Evolutionary conservation across 1,139 yeast species (phyloP), one percentile per base, ranked within the genome.

Genomic region (Suhomyces yuchorum): DNA sequence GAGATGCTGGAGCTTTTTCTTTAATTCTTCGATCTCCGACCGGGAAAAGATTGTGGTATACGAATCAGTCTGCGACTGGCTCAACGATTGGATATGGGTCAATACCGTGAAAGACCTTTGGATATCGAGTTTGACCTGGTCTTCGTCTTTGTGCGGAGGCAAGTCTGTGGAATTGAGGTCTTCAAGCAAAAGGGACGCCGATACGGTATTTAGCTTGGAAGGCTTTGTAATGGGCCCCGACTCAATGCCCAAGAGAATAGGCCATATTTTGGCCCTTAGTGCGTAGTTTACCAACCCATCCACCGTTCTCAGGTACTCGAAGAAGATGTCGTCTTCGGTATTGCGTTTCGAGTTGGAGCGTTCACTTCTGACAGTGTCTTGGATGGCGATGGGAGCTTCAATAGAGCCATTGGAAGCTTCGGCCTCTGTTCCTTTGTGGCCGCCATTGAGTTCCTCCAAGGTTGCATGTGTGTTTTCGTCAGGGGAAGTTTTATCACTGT

Each of bases 71-170:
- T 51, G 56, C 1, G 57, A 48, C 30, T 53, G 59, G 37, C 52
- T 53, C 3, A 61, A 51, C 9, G 67, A 58, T 45, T 61, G 70
- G 40, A 66, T 57, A 42, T 71, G 76, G 28, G 63, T 60, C 30
- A 70, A 63, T 35, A 71, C 65, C 1, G 81, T 74, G 60, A 85
- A 87, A 11, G 96, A 82, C 37, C 98, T 68, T 23, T 81, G 80
- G 6, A 89, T 85, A 65, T 92, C 99, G 47, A 90, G 75, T 44
- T 69, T 65, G 1, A 91, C 91, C 65, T 93, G 99, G 15, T 78
- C 80, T 61, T 87, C 93, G 59, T 91, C 97, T 39, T 67, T 71
- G 60, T 87, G 93, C 0, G 70, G 69, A 1, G 73, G 71, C 36
- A 70, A 53, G 51, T 73, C 77, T 36, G 63, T 55, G 30, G 57